These are phyloP conservation scores for Podaxis sp. DNA, from an alignment of 768 basidiomycete species.

Conservation along the genomic window DNA sequence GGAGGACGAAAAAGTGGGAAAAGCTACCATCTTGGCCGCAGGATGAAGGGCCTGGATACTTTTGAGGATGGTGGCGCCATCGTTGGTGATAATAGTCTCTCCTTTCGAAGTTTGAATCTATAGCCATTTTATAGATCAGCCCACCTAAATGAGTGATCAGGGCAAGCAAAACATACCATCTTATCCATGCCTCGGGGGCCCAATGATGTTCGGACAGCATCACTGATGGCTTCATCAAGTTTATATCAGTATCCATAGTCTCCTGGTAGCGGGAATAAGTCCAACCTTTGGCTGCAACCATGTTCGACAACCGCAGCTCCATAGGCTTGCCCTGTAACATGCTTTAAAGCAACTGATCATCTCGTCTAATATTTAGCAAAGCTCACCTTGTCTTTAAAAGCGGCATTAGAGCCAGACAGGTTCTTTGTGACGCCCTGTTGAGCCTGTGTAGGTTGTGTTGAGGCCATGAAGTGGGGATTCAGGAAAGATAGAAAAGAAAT, in stretches of 20 bases:
- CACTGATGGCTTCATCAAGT: slow-evolving; percentile 74
- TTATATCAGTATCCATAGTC: slow-evolving; percentile 12
- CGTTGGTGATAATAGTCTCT: slow-evolving; percentile 97
- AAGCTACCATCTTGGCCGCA: slow-evolving; percentile 91
- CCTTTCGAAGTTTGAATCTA: slow-evolving; percentile 96
- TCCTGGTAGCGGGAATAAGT: background rate
- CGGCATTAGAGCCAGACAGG: slow-evolving; percentile 59
- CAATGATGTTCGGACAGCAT: slow-evolving; percentile 94
- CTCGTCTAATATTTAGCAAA: background rate
- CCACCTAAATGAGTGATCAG: slow-evolving; percentile 7
- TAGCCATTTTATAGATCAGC: slow-evolving; percentile 7
- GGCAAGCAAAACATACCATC: slow-evolving; percentile 60
- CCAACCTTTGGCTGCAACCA: slow-evolving; percentile 96
- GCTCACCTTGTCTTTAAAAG: slow-evolving; percentile 83
- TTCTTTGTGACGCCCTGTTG: slow-evolving; percentile 39
- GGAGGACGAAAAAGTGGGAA: background rate
- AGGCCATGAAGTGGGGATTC: slow-evolving; percentile 24
- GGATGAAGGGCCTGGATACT: slow-evolving; percentile 96
- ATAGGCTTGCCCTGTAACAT: slow-evolving; percentile 86
- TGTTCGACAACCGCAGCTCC: slow-evolving; percentile 95
- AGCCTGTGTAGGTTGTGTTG: slow-evolving; percentile 28
- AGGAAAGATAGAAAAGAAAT: slow-evolving; percentile 12
- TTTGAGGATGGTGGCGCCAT: slow-evolving; percentile 96
- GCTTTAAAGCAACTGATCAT: slow-evolving; percentile 18
- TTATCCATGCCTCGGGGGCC: slow-evolving; percentile 99